Percentiles rank a stretch among this genome's conserved stretches.
Evolutionary conservation across 805 yeast species (phyloP).

Genomic region (Candida stauntonica): DNA sequence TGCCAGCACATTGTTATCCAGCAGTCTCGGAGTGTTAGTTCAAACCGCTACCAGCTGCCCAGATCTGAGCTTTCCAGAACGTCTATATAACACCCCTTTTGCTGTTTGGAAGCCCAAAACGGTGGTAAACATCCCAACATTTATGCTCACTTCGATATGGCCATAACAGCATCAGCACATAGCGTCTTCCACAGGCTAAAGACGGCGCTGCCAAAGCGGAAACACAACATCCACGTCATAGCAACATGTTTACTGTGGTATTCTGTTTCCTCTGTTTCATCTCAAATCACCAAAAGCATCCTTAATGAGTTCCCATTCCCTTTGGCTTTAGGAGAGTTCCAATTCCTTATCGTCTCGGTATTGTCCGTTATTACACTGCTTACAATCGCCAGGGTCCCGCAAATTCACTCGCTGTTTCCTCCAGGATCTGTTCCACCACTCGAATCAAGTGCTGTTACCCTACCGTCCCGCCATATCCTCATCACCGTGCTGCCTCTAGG

Average conservation of each 20-base stretch:
- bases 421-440: constrained; percentile 46
- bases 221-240: constrained; percentile 12
- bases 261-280: constrained; percentile 54
- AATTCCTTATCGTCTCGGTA: constrained; percentile 48
- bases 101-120: too few species aligned
- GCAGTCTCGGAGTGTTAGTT: too few species aligned
- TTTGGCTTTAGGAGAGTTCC: constrained; percentile 59
- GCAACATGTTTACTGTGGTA: constrained; percentile 56
- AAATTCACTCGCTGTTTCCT: constrained; percentile 40
- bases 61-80: too few species aligned
- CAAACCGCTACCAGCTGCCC: too few species aligned
- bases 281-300: constrained; percentile 58
- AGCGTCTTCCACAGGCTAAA: too few species aligned
- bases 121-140: too few species aligned
- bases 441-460: constrained; percentile 23
- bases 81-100: too few species aligned
- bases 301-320: constrained; percentile 55
- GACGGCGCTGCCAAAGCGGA: too few species aligned
- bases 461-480: constrained; percentile 37
- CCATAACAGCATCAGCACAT: too few species aligned
- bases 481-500: constrained; percentile 59
- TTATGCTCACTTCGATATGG: too few species aligned
- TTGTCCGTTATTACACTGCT: constrained; percentile 38
- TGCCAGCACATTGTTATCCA: too few species aligned
- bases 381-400: constrained; percentile 31